A percentile compares a stretch with the other conserved stretches of the same genome.
Evolutionary conservation across 225 moss, liverwort and hornwort genomes (phyloP).

Genomic region (Climacium dendroides): DNA sequence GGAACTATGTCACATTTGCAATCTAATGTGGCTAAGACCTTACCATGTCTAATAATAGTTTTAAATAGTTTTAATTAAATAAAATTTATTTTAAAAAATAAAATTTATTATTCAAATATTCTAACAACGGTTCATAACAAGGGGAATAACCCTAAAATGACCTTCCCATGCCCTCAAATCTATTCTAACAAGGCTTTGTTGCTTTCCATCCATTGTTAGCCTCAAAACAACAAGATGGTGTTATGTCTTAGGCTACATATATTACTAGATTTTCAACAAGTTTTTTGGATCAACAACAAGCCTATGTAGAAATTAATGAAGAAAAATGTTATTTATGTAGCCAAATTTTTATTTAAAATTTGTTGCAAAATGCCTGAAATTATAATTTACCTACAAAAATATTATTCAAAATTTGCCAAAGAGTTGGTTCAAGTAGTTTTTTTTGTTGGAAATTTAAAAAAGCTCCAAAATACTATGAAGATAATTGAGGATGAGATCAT

Average conservation of each 20-base stretch:
- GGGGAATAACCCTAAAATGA: too few relatives aligned
- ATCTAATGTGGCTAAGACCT: too few relatives aligned
- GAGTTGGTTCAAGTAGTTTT: neutral
- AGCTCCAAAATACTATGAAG: accelerated
- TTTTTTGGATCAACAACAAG: neutral
- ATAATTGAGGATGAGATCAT: accelerated
- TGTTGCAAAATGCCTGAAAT: neutral
- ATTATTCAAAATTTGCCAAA: neutral
- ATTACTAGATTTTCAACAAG: neutral
- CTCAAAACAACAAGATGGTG: neutral
- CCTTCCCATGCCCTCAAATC: too few relatives aligned
- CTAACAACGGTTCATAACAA: too few relatives aligned
- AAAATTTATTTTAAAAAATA: too few relatives aligned
- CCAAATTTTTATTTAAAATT: neutral
- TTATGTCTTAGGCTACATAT: neutral
- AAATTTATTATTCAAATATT: too few relatives aligned
- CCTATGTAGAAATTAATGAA: neutral
- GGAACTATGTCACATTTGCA: too few relatives aligned
- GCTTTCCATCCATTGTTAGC: neutral
- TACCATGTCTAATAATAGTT: too few relatives aligned
- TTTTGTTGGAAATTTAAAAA: neutral
- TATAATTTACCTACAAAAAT: neutral
- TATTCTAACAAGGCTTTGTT: too few relatives aligned
- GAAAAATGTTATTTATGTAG: neutral
- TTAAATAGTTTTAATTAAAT: too few relatives aligned